These are phyloP conservation scores for Micromonas pusilla DNA, from an alignment of 139 green algal genomes.

Conservation along the genomic window DNA sequence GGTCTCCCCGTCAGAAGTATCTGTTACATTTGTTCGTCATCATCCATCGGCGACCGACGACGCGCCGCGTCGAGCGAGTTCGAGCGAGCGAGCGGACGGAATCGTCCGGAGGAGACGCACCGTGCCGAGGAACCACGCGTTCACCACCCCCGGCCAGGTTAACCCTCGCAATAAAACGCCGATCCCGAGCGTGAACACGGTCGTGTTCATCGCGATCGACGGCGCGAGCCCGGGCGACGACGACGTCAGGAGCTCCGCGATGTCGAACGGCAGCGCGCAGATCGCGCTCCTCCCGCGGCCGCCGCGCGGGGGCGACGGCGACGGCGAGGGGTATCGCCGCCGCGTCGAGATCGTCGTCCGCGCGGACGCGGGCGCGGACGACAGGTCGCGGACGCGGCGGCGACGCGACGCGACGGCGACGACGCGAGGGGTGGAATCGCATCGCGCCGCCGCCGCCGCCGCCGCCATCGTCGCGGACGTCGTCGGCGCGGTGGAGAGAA, in stretches of 20 bases:
- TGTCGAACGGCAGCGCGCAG: too few species aligned
- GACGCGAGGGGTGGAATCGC: too few species aligned
- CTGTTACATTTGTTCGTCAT: conserved; percentile 12
- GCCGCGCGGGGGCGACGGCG: too few species aligned
- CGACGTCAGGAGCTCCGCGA: not conserved
- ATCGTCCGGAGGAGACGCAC: conserved; percentile 5
- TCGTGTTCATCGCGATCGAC: not conserved
- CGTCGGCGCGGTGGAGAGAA: too few species aligned
- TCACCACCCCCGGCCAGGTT: not conserved
- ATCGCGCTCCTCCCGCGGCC: too few species aligned
- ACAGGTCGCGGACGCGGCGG: too few species aligned
- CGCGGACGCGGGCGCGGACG: too few species aligned
- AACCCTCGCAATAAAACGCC: conserved; percentile 1
- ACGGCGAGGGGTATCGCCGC: too few species aligned
- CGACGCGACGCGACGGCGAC: too few species aligned
- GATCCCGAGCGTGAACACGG: conserved; percentile 4
- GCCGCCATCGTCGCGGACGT: too few species aligned
- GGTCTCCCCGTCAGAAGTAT: conserved; percentile 18
- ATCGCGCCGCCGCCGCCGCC: too few species aligned
- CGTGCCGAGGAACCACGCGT: conserved; percentile 31
- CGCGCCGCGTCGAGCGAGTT: not conserved
- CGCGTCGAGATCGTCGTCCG: too few species aligned
- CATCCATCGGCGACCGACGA: not conserved
- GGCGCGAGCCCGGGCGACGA: not conserved
- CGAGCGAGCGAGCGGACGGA: not conserved